Percentiles rank a stretch among this genome's conserved stretches.
These are phyloP conservation scores for Cytospora schulzeri DNA, from an alignment of 2,329 filamentous ascomycete species.

Conservation along the genomic window DNA sequence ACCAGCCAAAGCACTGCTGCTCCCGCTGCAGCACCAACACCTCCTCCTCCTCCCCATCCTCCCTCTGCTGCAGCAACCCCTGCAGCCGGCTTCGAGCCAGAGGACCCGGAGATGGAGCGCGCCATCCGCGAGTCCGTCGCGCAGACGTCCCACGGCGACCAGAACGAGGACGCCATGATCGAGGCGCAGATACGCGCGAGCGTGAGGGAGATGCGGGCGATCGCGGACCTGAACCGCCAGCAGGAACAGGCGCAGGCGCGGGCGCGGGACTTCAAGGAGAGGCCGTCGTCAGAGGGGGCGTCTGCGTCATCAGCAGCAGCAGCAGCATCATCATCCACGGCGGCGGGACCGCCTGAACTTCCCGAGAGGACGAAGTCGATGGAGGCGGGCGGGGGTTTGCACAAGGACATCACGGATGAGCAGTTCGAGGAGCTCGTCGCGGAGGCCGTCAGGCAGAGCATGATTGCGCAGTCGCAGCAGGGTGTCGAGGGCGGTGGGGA, in stretches of 20 bases:
- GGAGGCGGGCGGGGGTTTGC: conserved; percentile 30
- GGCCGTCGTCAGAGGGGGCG: too few relatives aligned
- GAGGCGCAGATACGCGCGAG: conserved; percentile 76
- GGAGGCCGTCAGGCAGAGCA: conserved; percentile 56
- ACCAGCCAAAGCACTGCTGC: conserved; percentile 28
- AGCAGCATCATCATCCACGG: neutral
- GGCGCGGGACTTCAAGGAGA: conserved; percentile 23
- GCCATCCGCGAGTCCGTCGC: conserved; percentile 71
- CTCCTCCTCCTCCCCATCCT: too few relatives aligned
- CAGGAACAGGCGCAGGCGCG: conserved; percentile 12
- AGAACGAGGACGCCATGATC: conserved; percentile 69
- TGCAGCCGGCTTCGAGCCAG: conserved; percentile 26
- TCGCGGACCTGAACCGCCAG: conserved; percentile 29
- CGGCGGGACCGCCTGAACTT: conserved; percentile 33
- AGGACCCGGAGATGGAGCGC: conserved; percentile 67
- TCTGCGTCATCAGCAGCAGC: too few relatives aligned
- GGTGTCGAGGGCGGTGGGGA: conserved; percentile 30
- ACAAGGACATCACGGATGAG: conserved; percentile 55
- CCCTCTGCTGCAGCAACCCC: neutral
- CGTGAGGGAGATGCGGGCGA: conserved; percentile 54
- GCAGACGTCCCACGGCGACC: conserved; percentile 70
- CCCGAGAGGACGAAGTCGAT: conserved; percentile 38
- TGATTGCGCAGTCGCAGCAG: conserved; percentile 36
- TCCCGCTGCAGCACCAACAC: conserved; percentile 24
- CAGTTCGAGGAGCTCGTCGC: conserved; percentile 61